These are phyloP conservation scores for Phaeotremella fagi DNA, from an alignment of 768 basidiomycete genomes.

Conservation along the genomic window DNA sequence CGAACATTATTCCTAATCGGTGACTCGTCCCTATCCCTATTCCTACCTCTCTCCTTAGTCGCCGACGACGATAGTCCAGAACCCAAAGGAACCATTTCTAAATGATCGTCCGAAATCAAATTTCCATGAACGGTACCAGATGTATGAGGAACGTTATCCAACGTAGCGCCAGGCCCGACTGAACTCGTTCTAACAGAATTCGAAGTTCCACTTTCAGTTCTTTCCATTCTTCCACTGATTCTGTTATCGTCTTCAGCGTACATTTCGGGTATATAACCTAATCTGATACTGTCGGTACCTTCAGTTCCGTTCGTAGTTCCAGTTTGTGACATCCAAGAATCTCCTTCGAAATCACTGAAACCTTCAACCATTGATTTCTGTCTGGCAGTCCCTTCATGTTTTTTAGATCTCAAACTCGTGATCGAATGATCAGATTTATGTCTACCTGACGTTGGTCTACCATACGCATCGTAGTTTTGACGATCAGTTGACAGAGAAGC, in stretches of 20 bases:
- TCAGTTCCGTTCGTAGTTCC: too few species aligned
- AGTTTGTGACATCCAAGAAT: conserved; percentile 34
- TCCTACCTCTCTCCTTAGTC: not conserved
- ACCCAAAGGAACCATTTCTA: not conserved
- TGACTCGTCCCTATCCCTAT: not conserved
- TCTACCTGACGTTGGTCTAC: conserved; percentile 1
- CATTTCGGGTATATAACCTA: conserved; percentile 35
- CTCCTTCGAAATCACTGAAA: conserved; percentile 39
- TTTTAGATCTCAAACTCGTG: conserved; percentile 26
- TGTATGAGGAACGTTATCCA: too few species aligned
- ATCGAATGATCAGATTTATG: conserved; percentile 16
- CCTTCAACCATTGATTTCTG: conserved; percentile 48
- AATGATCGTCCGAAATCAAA: not conserved
- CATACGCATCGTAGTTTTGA: conserved; percentile 12
- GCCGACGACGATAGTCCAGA: not conserved
- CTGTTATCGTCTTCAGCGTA: conserved; percentile 23
- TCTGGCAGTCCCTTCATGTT: conserved; percentile 34
- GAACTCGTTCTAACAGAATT: not conserved
- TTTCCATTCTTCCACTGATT: not conserved
- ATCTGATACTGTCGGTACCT: conserved; percentile 27
- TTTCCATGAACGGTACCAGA: too few species aligned
- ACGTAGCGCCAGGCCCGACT: not conserved
- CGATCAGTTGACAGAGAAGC: conserved; percentile 23
- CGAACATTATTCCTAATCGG: not conserved
- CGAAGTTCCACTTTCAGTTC: not conserved